Conservation (phyloP, 2,329 filamentous ascomycete genomes). For the Alternaria arborescens region DNA sequence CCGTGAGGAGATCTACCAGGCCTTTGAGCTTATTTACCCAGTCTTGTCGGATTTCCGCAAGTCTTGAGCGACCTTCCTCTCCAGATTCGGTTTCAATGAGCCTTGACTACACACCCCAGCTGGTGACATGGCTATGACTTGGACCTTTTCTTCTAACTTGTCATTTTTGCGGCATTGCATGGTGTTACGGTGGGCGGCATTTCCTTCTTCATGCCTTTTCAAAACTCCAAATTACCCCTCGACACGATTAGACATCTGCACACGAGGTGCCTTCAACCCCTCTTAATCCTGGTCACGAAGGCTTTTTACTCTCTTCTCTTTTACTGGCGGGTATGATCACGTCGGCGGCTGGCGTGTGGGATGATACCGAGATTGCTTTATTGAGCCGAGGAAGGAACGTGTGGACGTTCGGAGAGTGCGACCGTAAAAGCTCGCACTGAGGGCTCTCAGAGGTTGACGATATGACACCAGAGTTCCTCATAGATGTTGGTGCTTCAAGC, state of each 20-base stretch:
- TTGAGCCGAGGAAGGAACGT: conserved; percentile 17
- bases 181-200: conserved; percentile 45
- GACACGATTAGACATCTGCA: conserved; percentile 46
- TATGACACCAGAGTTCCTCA: conserved; percentile 43
- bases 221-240: conserved; percentile 40
- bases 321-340: conserved; percentile 37
- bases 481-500: conserved; percentile 27
- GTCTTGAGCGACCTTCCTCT: conserved; percentile 54
- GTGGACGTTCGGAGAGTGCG: conserved; percentile 27
- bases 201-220: conserved; percentile 29
- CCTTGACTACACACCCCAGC: conserved; percentile 12
- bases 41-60: conserved; percentile 67
- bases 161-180: conserved; percentile 52
- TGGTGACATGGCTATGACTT: conserved; percentile 17
- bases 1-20: conserved; percentile 82
- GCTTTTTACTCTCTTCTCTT: conserved; percentile 32
- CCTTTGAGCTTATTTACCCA: conserved; percentile 49
- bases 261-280: conserved; percentile 35
- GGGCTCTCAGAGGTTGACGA: conserved; percentile 39
- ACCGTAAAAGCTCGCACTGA: conserved; percentile 42
- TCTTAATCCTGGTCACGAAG: conserved; percentile 41
- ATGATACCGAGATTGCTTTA: conserved; percentile 37
- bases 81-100: conserved; percentile 9
- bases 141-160: conserved; percentile 26
- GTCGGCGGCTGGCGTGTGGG: conserved; percentile 27